These are phyloP conservation scores for Phytophthora cactorum DNA, from an alignment of 352 stramenopile species.

Conservation along the genomic window DNA sequence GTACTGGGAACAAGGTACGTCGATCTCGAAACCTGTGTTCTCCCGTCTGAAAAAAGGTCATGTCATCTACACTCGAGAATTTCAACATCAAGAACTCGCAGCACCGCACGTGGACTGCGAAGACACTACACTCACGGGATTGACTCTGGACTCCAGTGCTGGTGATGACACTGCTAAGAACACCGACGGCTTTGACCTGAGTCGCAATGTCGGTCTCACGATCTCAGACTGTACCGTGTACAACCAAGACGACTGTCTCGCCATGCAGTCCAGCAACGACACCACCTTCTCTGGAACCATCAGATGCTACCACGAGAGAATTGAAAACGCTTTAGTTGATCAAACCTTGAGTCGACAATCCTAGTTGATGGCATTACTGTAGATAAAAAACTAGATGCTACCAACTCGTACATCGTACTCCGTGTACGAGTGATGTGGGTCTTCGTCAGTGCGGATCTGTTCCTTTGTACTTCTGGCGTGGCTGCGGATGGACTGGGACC, in stretches of 20 bases:
- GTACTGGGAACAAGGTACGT: background rate
- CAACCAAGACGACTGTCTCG: background rate
- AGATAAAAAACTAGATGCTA: no score
- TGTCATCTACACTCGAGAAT: background rate
- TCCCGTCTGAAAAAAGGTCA: background rate
- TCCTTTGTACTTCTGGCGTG: no score
- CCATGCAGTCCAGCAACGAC: background rate
- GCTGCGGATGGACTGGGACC: no score
- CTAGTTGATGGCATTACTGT: no score
- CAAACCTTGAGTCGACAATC: no score
- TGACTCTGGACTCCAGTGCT: background rate
- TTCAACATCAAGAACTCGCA: background rate
- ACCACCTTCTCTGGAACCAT: background rate
- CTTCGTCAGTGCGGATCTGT: no score
- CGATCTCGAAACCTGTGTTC: background rate
- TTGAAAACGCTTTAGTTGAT: no score
- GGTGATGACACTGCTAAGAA: background rate
- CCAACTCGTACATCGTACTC: no score
- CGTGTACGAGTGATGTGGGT: no score
- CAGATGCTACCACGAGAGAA: no score
- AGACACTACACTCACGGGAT: background rate
- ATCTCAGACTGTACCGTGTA: background rate
- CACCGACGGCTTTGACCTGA: background rate
- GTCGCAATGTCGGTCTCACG: background rate
- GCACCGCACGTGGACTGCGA: background rate